Base-by-base conservation (phyloP, 441 rosid genomes). In the Eruca vesicaria region DNA sequence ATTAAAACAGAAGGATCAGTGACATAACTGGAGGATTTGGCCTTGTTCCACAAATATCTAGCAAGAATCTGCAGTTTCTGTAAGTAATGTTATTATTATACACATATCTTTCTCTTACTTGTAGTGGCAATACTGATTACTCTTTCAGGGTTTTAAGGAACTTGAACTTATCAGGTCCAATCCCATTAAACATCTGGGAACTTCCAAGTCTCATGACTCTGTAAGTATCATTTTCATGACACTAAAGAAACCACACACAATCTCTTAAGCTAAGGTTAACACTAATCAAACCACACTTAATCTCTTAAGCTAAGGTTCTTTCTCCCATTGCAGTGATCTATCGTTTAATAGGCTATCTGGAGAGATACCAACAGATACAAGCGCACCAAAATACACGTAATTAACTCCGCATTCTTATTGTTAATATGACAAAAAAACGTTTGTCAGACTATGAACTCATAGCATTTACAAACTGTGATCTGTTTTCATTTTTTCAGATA, bases 261-360 rank as follows among this genome's bases (percentile, higher is more conserved):
- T 14, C 45, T 38, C 45, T 38, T 38, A 38, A 38, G 15, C 45
- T 38, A 12, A 38, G 43, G 2, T 6, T n/a, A n/a, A 38, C 45
- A 38, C 45, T 38, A 0, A 32, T 11, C 6, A 38, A 12, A 38
- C 45, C n/a, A 38, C 15, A 38, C n/a, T 11, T 15, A 38, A 38
- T 14, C 45, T 38, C 45, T 38, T 38, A 38, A 38, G 15, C 45
- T 38, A 12, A 38, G 43, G 2, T 41, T 16, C 4, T 11, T 50
- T 10, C 11, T 21, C 45, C 45, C 45, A 38, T 57, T 48, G 35
- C 63, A 79, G 82, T 0, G 82, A 79, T 70, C 68, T 79, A 57
- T 79, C 82, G 2, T 79, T 79, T 64, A 79, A 78, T 74, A 74
- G 41, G 9, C 68, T 78, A 52, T 23, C 67, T 11, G 82, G 82